phyloP scores from a whole-genome alignment of 2,329 filamentous ascomycete species.

The Fusarium sambucinum region DNA sequence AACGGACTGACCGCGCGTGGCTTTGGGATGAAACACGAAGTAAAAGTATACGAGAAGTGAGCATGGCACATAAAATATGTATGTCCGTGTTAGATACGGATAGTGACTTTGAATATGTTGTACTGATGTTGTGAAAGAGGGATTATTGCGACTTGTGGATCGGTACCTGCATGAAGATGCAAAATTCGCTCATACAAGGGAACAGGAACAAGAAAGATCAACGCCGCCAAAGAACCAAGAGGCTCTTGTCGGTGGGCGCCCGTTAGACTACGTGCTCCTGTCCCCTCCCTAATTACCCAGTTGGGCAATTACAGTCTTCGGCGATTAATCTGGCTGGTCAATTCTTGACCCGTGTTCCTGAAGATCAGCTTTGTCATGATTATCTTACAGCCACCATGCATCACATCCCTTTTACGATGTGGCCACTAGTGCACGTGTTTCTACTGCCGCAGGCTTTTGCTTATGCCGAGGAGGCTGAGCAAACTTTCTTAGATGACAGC shows the following conservation, averaged over 20 bases:
- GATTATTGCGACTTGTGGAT: constrained; percentile 11
- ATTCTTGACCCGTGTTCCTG: not conserved
- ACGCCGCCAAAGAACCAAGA: not conserved
- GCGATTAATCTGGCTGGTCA: constrained; percentile 34
- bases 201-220: constrained; percentile 5
- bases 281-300: constrained; percentile 8
- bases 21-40: constrained; percentile 29
- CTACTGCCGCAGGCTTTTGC: constrained; percentile 4
- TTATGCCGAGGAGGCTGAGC: constrained; percentile 24
- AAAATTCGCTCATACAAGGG: constrained; percentile 18
- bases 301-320: constrained; percentile 19
- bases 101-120: not conserved
- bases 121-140: not conserved
- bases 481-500: constrained; percentile 15
- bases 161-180: constrained; percentile 18
- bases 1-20: constrained; percentile 24
- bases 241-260: not conserved
- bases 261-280: not conserved
- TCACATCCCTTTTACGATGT: constrained; percentile 5
- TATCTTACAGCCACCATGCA: constrained; percentile 4
- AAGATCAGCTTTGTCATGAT: constrained; percentile 22
- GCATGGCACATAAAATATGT: not conserved
- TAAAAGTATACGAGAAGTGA: not conserved
- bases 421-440: not conserved
- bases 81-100: not conserved